Evolutionary conservation across 148 eudicot genomes (phyloP).

Genomic region (Diospyros kaki): DNA sequence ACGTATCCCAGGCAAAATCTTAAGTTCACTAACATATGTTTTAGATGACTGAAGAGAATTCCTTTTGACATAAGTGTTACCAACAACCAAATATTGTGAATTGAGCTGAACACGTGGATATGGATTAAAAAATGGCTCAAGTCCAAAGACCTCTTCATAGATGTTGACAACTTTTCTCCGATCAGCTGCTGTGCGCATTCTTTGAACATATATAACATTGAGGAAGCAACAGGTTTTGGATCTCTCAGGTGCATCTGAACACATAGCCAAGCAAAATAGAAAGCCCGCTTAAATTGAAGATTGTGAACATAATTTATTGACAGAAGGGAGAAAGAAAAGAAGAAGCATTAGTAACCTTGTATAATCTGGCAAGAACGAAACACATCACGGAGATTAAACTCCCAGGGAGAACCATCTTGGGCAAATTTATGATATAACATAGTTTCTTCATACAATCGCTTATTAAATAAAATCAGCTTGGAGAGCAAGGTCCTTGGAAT

Average conservation of each 20-base stretch:
- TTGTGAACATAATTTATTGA: background rate
- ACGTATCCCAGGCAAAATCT: constrained; percentile 64
- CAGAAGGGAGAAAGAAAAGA: background rate
- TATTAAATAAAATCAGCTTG: constrained; percentile 69
- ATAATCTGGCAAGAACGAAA: constrained; percentile 88
- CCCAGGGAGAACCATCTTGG: constrained; percentile 98
- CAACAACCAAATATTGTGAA: constrained; percentile 53
- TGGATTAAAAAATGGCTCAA: constrained; percentile 53
- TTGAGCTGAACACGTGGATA: constrained; percentile 67
- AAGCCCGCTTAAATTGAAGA: background rate
- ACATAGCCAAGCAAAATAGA: constrained; percentile 1
- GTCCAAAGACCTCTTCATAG: constrained; percentile 65
- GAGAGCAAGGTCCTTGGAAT: constrained; percentile 43
- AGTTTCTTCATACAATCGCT: constrained; percentile 68
- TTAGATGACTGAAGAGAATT: constrained; percentile 36
- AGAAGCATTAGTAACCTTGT: constrained; percentile 38
- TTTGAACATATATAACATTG: constrained; percentile 74
- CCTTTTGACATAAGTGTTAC: constrained; percentile 54
- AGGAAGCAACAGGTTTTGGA: constrained; percentile 60
- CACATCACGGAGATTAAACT: constrained; percentile 92
- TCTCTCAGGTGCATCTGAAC: constrained; percentile 53
- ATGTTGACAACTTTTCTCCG: constrained; percentile 61
- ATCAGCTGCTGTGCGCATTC: constrained; percentile 87
- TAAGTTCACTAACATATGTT: constrained; percentile 42
- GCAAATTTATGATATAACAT: constrained; percentile 79